These are phyloP conservation scores for Talaromyces liani DNA, from an alignment of 495 filamentous ascomycete genomes.

Conservation along the genomic window DNA sequence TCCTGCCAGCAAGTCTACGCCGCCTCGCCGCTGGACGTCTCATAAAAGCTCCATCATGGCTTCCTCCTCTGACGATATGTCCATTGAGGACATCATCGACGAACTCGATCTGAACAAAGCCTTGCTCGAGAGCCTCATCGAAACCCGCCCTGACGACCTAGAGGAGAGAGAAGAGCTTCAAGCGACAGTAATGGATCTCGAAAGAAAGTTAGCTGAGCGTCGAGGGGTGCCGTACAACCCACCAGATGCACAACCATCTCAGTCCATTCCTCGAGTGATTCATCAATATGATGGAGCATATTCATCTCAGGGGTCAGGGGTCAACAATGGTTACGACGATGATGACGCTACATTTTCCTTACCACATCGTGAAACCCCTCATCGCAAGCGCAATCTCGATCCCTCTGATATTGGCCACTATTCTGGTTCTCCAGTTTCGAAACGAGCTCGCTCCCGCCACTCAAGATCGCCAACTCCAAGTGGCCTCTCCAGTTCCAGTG, in stretches of 20 bases:
- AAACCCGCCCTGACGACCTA: conserved; percentile 18
- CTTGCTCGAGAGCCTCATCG: conserved; percentile 31
- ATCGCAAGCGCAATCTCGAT: not conserved
- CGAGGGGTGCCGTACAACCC: conserved; percentile 10
- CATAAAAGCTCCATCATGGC: conserved; percentile 12
- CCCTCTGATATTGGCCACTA: conserved; percentile 1
- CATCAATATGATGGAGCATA: conserved; percentile 15
- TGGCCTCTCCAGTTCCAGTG: not conserved
- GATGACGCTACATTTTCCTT: not conserved
- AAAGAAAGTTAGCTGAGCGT: conserved; percentile 16
- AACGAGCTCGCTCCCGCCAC: not conserved
- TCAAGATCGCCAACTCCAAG: not conserved
- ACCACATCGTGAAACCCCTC: not conserved
- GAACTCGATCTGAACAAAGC: conserved; percentile 32
- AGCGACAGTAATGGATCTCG: conserved; percentile 14
- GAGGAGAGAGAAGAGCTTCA: conserved; percentile 19
- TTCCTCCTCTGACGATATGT: conserved; percentile 6
- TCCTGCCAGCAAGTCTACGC: not conserved
- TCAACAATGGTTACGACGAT: not conserved
- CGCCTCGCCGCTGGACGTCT: not conserved
- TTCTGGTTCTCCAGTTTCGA: not conserved
- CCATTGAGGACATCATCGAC: conserved; percentile 22
- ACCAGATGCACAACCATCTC: not conserved
- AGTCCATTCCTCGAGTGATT: not conserved
- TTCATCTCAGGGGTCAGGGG: not conserved